phyloP scores from a whole-genome alignment of 371 early-diverging fungal species.

The Circinella minor region DNA sequence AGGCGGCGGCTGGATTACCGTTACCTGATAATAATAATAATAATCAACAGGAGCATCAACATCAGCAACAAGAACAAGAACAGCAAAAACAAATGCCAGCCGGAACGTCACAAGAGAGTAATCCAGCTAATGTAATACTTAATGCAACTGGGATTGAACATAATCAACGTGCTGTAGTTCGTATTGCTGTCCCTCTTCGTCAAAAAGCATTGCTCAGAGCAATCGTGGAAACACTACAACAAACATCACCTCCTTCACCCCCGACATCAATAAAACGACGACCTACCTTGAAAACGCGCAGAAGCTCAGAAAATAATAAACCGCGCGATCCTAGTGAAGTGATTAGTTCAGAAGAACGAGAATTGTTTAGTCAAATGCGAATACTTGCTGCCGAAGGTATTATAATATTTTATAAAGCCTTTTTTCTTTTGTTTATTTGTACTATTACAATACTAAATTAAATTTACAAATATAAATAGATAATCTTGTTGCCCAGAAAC shows the following conservation, averaged over 20 bases:
- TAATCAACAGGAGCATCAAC: not conserved
- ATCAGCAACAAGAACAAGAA: not conserved
- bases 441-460: not conserved
- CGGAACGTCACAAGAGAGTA: not conserved
- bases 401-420: too few species aligned
- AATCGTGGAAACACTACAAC: conserved; percentile 33
- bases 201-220: conserved; percentile 50
- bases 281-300: not conserved
- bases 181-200: conserved; percentile 60
- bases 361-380: conserved; percentile 35
- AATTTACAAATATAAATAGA: conserved; percentile 24
- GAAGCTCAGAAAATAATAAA: conserved; percentile 11
- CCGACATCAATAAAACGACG: not conserved
- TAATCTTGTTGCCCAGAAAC: conserved; percentile 52
- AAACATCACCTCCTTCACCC: not conserved
- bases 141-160: conserved; percentile 19
- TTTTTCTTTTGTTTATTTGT: too few species aligned
- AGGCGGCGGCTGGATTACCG: not conserved
- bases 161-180: conserved; percentile 36
- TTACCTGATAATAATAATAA: not conserved
- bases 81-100: not conserved
- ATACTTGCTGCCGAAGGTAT: conserved; percentile 53
- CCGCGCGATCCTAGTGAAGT: conserved; percentile 5
- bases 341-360: conserved; percentile 37
- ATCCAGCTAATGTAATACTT: conserved; percentile 13